These are phyloP conservation scores for Monilinia fructicola DNA, from an alignment of 2,329 filamentous ascomycete genomes.

Conservation along the genomic window DNA sequence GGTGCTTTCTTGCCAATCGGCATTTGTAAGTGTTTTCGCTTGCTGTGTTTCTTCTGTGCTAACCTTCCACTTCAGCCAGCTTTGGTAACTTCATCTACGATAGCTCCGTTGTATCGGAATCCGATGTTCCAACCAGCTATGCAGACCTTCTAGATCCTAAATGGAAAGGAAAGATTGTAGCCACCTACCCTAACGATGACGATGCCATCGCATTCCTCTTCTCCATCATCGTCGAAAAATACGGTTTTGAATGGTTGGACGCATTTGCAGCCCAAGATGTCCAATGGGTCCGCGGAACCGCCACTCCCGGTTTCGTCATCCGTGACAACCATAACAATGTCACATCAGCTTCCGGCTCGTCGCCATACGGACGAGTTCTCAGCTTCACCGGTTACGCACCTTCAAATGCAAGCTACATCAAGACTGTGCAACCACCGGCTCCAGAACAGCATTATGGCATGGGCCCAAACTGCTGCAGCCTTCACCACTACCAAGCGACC, in stretches of 20 bases:
- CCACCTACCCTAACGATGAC: conserved; percentile 11
- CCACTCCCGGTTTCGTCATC: not conserved
- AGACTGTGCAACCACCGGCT: not conserved
- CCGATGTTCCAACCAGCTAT: conserved; percentile 6
- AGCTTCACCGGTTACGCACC: not conserved
- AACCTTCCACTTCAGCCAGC: not conserved
- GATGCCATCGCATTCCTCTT: not conserved
- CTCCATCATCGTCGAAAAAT: conserved; percentile 8
- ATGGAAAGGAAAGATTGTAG: conserved; percentile 16
- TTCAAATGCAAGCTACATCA: not conserved
- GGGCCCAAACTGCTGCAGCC: conserved; percentile 2
- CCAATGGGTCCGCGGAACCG: conserved; percentile 12
- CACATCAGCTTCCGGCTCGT: not conserved
- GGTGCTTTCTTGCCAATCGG: not conserved
- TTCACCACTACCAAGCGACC: not conserved
- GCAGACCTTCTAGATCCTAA: conserved; percentile 3
- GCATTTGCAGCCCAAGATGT: conserved; percentile 1
- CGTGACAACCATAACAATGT: not conserved
- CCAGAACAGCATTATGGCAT: conserved; percentile 10
- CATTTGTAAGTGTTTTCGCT: not conserved
- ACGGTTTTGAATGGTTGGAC: not conserved
- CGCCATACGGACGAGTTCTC: conserved; percentile 4
- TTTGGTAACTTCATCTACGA: not conserved
- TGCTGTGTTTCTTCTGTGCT: not conserved
- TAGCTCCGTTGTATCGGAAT: conserved; percentile 18